phyloP scores from a whole-genome alignment of 352 stramenopile genomes.

The Pythium plurisporium region DNA sequence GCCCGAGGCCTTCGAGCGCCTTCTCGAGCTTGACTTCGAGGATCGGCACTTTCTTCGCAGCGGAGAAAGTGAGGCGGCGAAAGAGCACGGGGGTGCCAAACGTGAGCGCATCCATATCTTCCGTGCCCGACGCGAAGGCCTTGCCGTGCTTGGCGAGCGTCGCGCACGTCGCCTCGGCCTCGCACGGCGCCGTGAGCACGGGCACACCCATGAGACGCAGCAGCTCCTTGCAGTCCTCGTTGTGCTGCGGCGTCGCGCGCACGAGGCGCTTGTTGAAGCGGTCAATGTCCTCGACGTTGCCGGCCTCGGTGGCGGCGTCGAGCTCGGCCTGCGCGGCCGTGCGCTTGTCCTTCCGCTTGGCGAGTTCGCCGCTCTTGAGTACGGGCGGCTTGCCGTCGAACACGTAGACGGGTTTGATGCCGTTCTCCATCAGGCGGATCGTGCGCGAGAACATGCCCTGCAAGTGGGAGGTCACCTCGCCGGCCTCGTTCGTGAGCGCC shows the following conservation, averaged over 20 bases:
- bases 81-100: constrained; percentile 96
- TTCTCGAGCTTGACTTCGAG: constrained; percentile 89
- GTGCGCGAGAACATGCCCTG: constrained; percentile 99
- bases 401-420: constrained; percentile 98
- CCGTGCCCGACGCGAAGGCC: constrained; percentile 94
- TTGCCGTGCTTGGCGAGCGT: constrained; percentile 90
- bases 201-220: constrained; percentile 95
- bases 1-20: constrained; percentile 89
- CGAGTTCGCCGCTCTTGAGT: constrained; percentile 96
- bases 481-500: constrained; percentile 97
- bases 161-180: constrained; percentile 98
- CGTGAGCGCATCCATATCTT: constrained; percentile 99
- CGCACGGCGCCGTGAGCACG: constrained; percentile 95
- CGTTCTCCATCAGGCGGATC: constrained; percentile 97
- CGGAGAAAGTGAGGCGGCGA: constrained; percentile 86
- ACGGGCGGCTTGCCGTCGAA: constrained; percentile 99
- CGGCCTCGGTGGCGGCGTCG: constrained; percentile 82
- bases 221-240: constrained; percentile 92
- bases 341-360: constrained; percentile 90
- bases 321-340: constrained; percentile 81
- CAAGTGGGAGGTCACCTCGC: constrained; percentile 91
- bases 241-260: constrained; percentile 89
- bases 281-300: constrained; percentile 90
- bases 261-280: constrained; percentile 92
- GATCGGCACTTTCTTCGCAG: constrained; percentile 88